These are phyloP conservation scores for Penicillium sp. DNA, from an alignment of 2,329 filamentous ascomycete genomes.

Conservation along the genomic window DNA sequence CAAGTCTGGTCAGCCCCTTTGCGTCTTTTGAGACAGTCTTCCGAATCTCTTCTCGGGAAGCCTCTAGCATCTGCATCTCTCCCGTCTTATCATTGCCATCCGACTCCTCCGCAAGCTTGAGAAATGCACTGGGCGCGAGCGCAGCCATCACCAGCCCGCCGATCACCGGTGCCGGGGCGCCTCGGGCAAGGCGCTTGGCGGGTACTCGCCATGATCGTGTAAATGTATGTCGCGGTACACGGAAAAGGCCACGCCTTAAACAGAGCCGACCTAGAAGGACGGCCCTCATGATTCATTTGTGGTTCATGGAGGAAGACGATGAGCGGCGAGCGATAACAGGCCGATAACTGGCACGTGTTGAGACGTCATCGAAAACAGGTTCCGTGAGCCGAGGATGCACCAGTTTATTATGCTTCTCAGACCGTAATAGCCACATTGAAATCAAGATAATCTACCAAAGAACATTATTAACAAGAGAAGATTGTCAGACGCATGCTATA, in stretches of 20 bases:
- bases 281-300: conserved; percentile 53
- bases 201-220: conserved; percentile 32
- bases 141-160: conserved; percentile 46
- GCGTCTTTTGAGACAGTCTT: conserved; percentile 68
- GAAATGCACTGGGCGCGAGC: conserved; percentile 62
- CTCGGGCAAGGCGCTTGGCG: conserved; percentile 23
- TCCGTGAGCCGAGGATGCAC: conserved; percentile 2
- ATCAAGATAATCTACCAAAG: not conserved
- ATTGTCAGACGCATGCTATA: not conserved
- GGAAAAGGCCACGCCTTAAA: conserved; percentile 47
- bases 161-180: conserved; percentile 31
- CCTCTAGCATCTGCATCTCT: conserved; percentile 84
- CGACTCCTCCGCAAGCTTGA: conserved; percentile 59
- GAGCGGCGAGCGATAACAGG: conserved; percentile 9
- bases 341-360: conserved; percentile 29
- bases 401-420: not conserved
- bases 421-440: not conserved
- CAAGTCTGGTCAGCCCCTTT: conserved; percentile 60
- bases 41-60: conserved; percentile 74
- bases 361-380: conserved; percentile 26
- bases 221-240: conserved; percentile 39
- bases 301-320: conserved; percentile 17
- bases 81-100: conserved; percentile 63
- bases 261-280: conserved; percentile 55
- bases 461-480: not conserved